Conservation (phyloP, 106 monocot species). For the Apostasia ramifera region DNA sequence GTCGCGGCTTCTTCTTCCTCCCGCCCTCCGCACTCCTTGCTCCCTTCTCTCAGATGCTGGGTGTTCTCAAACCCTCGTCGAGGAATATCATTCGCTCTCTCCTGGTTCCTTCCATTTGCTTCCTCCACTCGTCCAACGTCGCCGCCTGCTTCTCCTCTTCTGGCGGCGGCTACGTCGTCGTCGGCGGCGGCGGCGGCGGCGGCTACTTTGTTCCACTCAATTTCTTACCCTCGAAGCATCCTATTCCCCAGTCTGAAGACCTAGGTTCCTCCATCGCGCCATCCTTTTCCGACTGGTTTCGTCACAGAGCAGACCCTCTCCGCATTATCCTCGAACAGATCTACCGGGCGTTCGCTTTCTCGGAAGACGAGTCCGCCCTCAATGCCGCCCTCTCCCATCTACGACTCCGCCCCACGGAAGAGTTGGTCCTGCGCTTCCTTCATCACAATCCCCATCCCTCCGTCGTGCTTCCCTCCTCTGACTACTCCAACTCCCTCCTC, state of each 20-base stretch:
- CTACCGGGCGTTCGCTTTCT: conserved; percentile 31
- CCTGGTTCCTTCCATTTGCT: not conserved
- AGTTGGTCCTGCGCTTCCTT: conserved; percentile 33
- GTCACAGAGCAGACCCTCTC: conserved; percentile 10
- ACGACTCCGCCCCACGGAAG: conserved; percentile 27
- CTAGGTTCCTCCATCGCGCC: conserved; percentile 1
- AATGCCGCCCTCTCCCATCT: conserved; percentile 33
- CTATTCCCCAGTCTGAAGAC: not conserved
- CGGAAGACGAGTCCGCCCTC: conserved; percentile 26
- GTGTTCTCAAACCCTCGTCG: conserved; percentile 5
- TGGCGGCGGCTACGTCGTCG: not conserved
- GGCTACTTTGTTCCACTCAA: not conserved
- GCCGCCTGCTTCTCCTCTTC: conserved; percentile 6
- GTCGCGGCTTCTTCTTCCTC: not conserved
- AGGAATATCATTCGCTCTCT: not conserved
- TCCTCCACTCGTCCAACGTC: conserved; percentile 4
- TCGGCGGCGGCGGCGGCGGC: not conserved
- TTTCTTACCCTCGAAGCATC: conserved; percentile 3
- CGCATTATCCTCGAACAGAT: conserved; percentile 29
- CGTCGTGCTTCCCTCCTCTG: conserved; percentile 1
- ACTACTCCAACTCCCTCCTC: conserved; percentile 21
- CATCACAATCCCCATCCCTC: conserved; percentile 31
- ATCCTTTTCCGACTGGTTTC: conserved; percentile 29
- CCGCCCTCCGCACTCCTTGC: not conserved
- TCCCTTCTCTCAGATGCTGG: conserved; percentile 8